These are phyloP conservation scores for Rhynchosporium agropyri DNA, from an alignment of 2,329 filamentous ascomycete species.

Conservation along the genomic window DNA sequence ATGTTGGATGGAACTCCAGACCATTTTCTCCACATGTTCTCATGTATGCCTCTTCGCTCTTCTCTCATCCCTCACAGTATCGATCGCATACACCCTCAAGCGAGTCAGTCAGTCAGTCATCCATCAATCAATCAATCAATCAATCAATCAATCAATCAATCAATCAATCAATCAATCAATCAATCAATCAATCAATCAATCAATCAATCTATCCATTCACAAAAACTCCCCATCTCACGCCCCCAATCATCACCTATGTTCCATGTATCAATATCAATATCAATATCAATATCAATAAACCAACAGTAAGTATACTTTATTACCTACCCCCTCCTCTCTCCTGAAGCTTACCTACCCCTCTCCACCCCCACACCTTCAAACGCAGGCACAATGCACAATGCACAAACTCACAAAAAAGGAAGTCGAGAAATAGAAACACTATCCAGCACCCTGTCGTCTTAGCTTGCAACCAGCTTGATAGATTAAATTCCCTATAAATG, in stretches of 20 bases:
- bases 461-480: slow-evolving; percentile 1
- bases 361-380: not conserved
- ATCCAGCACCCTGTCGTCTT: not conserved
- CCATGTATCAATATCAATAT: too few species aligned
- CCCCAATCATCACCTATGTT: too few species aligned
- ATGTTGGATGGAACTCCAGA: slow-evolving; percentile 3
- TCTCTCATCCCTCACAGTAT: not conserved
- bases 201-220: too few species aligned
- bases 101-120: slow-evolving; percentile 1
- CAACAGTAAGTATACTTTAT: too few species aligned
- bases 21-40: slow-evolving; percentile 9
- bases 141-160: not conserved
- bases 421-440: not conserved
- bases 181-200: not conserved
- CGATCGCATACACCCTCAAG: not conserved
- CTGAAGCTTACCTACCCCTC: not conserved
- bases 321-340: too few species aligned
- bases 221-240: too few species aligned
- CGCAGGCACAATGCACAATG: not conserved
- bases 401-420: not conserved
- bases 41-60: slow-evolving; percentile 1
- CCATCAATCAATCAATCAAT: not conserved
- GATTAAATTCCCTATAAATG: slow-evolving; percentile 1
- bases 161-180: not conserved
- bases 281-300: too few species aligned